These are phyloP conservation scores for Scedosporium dehoogii DNA, from an alignment of 2,329 filamentous ascomycete genomes.

Conservation along the genomic window DNA sequence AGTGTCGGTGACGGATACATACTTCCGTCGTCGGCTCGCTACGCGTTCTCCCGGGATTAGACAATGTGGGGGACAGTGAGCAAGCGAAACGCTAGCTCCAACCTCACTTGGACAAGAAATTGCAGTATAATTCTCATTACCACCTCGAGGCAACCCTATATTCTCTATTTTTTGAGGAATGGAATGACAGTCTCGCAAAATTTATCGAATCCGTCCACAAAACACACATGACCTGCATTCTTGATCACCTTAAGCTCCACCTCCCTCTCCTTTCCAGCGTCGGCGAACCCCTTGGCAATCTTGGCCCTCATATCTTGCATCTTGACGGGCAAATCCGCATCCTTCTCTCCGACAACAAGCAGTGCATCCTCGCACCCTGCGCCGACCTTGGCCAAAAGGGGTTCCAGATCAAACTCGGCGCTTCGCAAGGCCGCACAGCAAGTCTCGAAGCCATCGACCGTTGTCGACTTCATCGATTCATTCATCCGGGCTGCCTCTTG, in stretches of 20 bases:
- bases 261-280: conserved; percentile 13
- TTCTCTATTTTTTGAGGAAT: conserved; percentile 13
- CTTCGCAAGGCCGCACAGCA: conserved; percentile 28
- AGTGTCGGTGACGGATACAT: no score
- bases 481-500: conserved; percentile 25
- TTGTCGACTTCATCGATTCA: conserved; percentile 24
- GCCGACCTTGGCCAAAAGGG: conserved; percentile 22
- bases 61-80: no score
- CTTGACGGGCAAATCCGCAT: conserved; percentile 27
- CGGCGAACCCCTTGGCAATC: conserved; percentile 22
- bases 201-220: conserved; percentile 24
- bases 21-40: no score
- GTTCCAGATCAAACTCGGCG: conserved; percentile 26
- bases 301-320: conserved; percentile 28
- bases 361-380: conserved; percentile 23
- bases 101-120: no score
- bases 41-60: no score
- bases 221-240: conserved; percentile 27
- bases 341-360: conserved; percentile 29
- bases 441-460: conserved; percentile 29
- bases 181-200: conserved; percentile 18
- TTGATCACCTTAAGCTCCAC: conserved; percentile 24
- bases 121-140: no score
- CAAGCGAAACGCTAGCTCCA: no score
- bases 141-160: no score